Conservation (phyloP, 768 basidiomycete genomes). For the Tricholoma hemisulphureum region DNA sequence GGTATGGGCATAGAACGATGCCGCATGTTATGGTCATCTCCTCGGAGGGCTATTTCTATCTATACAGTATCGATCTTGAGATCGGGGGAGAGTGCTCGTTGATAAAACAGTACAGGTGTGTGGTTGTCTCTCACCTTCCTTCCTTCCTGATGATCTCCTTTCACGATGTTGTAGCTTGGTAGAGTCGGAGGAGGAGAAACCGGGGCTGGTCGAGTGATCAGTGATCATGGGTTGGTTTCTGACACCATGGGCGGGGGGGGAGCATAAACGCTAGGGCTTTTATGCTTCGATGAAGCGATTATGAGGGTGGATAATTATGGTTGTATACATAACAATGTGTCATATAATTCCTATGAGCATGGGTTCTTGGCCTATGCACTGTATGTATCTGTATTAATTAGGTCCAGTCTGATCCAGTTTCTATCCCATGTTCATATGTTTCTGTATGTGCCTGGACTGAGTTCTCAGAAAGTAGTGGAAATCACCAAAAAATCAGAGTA, state of each 20-base stretch:
- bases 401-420: too few species aligned
- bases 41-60: constrained; percentile 93
- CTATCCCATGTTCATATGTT: too few species aligned
- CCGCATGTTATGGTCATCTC: constrained; percentile 98
- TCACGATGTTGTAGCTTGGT: constrained; percentile 25
- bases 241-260: too few species aligned
- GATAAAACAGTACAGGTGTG: constrained; percentile 88
- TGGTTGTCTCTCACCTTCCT: not conserved
- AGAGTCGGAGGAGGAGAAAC: constrained; percentile 31
- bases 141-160: not conserved
- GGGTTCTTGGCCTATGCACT: too few species aligned
- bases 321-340: not conserved
- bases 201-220: constrained; percentile 10
- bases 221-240: too few species aligned
- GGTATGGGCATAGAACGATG: constrained; percentile 57
- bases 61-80: constrained; percentile 94
- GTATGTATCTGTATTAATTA: too few species aligned
- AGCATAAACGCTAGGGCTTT: too few species aligned
- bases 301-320: not conserved
- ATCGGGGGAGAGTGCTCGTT: constrained; percentile 93
- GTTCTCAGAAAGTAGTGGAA: too few species aligned
- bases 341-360: not conserved
- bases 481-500: too few species aligned
- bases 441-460: too few species aligned
- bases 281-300: not conserved